Base-by-base conservation (phyloP, 768 basidiomycete species). In the Trametes gibbosa region DNA sequence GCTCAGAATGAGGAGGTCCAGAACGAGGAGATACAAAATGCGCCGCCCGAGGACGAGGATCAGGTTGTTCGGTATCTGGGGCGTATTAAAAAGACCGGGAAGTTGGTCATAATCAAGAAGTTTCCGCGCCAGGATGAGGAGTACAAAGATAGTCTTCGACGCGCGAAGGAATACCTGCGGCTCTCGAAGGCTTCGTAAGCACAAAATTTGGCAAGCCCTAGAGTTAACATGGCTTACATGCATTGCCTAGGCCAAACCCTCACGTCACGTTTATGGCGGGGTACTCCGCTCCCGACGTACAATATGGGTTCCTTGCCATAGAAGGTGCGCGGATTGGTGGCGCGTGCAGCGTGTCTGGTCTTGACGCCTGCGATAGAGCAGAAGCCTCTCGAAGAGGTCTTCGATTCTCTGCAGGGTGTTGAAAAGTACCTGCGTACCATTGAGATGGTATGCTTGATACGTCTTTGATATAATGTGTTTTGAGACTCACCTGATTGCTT, bases 141-240 rank as follows among this genome's bases (percentile, higher is more conserved):
- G 9, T 56, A 49, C 39, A 24, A 29, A 27, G 25, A 12, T 1
- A 25, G 6, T 16, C 45, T 55, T 8, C 14, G 16, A 21, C 55
- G 48, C n/a, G 49, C 55, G 27, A 56, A n/a, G 46, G 25, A 8
- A 4, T 13, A 17, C 34, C 39, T 55, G 13, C 13, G 23, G 21
- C 55, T 39, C 25, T 56, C 55, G 40, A 56, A 56, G 47, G 21
- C 25, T 41, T 27, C 2, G 41, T 56, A 47, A 49, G 37, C 23
- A 47, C 32, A 4, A 5, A 21, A 10, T 34, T 0, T 9, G 2
- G 32, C n/a, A n/a, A n/a, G 34, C 2, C 16, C n/a, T 45, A 12
- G 16, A 5, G n/a, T 7, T n/a, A 4, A 14, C 9, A 2, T 32
- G 16, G 13, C 14, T 29, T 25, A 2, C 13, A 45, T 48, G 17